Base-by-base conservation (phyloP, 2,329 filamentous ascomycete species). In the Pseudocercospora vitis region DNA sequence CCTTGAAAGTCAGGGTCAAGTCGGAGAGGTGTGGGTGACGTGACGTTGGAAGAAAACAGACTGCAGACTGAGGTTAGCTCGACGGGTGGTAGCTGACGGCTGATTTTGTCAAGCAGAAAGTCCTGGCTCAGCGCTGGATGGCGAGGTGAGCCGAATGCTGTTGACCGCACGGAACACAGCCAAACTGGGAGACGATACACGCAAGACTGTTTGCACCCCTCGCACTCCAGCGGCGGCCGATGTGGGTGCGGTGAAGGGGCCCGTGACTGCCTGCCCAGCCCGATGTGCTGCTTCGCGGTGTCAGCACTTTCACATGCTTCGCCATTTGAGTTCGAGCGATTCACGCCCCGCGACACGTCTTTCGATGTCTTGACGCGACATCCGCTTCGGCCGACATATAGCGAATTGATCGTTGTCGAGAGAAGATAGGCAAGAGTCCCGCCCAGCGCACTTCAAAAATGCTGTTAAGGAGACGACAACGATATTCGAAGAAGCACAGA, bases 21-120 rank as follows among this genome's bases (percentile, higher is more conserved):
- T n/a, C n/a, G n/a, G n/a, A 42, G 32, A 32, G 23, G 31, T 18
- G 48, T 48, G 44, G 47, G 53, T 50, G 46, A 47, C 52, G 53
- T 50, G 46, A 47, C 52, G 52, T 32, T 35, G 39, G 21, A 39
- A 46, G 47, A 50, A 50, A 54, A 50, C 51, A 54, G 35, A 47
- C 46, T 48, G 18, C 45, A 28, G 29, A 48, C n/a, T 33, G 23
- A 26, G 26, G 8, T 31, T 45, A 26, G 24, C 21, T 26, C 24
- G 6, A 7, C 40, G 26, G 42, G 11, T 29, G 32, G 6, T n/a
- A n/a, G n/a, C n/a, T n/a, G n/a, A n/a, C n/a, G 6, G 32, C 32
- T 7, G 14, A 35, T 8, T 19, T 19, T 28, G 42, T 7, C 42
- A 28, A 4, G 35, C 14, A 24, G 26, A 31, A 45, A 45, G 42